Conservation (phyloP, 2,329 filamentous ascomycete species). For the Ascochyta fabae region DNA sequence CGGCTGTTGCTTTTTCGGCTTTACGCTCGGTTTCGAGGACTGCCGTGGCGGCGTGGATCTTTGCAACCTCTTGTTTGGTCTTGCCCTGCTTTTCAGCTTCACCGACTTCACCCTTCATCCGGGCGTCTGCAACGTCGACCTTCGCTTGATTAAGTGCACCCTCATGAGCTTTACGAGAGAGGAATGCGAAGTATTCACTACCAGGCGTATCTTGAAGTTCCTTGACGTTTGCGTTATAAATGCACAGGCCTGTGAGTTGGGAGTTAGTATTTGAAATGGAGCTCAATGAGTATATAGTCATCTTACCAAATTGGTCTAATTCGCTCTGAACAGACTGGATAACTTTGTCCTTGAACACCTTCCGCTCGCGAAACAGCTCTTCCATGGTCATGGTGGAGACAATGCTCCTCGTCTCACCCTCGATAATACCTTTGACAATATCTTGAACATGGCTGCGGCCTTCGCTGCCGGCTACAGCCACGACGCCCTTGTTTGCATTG, state of each 20-base stretch:
- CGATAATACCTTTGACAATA: constrained; percentile 89
- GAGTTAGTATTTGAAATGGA: not conserved
- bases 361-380: constrained; percentile 80
- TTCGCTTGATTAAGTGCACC: constrained; percentile 82
- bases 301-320: constrained; percentile 74
- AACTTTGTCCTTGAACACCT: constrained; percentile 75
- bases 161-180: constrained; percentile 84
- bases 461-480: constrained; percentile 48
- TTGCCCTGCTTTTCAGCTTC: constrained; percentile 80
- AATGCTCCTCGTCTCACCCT: constrained; percentile 83
- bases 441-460: constrained; percentile 74
- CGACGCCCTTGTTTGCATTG: constrained; percentile 41
- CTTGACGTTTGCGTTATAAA: constrained; percentile 79
- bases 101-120: constrained; percentile 72
- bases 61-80: constrained; percentile 84
- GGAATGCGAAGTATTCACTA: constrained; percentile 82
- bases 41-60: constrained; percentile 85
- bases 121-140: constrained; percentile 64
- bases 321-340: constrained; percentile 74
- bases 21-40: constrained; percentile 85
- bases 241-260: constrained; percentile 14
- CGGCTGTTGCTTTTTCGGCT: constrained; percentile 78
- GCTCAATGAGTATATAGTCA: not conserved
- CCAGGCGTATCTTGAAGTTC: constrained; percentile 83
- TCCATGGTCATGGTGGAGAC: constrained; percentile 93